Percentiles rank a stretch among this genome's conserved stretches.
phyloP scores from a whole-genome alignment of 257 asterid species.

The Phtheirospermum japonicum region DNA sequence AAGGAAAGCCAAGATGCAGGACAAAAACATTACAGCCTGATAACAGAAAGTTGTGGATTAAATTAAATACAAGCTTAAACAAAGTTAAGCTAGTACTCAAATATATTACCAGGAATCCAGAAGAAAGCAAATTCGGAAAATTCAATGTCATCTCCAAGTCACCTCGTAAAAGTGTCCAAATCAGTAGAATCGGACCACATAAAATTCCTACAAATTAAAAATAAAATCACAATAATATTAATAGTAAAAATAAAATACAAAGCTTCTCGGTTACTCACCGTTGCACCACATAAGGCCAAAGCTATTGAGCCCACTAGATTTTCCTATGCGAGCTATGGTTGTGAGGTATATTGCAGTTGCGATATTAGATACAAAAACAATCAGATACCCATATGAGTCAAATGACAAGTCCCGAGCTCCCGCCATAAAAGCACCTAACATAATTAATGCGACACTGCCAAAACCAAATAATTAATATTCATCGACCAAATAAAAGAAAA shows the following conservation, averaged over 20 bases:
- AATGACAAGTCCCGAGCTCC: slow-evolving; percentile 91
- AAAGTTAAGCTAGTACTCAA: slow-evolving; percentile 13
- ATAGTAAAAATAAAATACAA: background rate
- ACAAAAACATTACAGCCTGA: slow-evolving; percentile 69
- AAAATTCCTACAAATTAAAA: slow-evolving; percentile 53
- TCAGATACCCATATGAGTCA: slow-evolving; percentile 71
- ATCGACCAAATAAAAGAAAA: slow-evolving; percentile 20
- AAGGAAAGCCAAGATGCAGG: slow-evolving; percentile 86
- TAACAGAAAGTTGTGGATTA: background rate
- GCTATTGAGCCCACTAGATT: slow-evolving; percentile 87
- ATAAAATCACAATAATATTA: background rate
- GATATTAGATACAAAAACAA: slow-evolving; percentile 81
- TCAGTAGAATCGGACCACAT: slow-evolving; percentile 49
- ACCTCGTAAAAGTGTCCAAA: slow-evolving; percentile 79
- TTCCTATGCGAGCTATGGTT: slow-evolving; percentile 90
- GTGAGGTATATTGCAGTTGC: slow-evolving; percentile 90
- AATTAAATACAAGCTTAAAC: background rate
- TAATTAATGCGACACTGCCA: slow-evolving; percentile 79
- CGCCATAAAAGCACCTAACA: slow-evolving; percentile 89
- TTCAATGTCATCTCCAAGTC: slow-evolving; percentile 71
- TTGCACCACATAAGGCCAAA: slow-evolving; percentile 99
- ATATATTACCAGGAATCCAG: slow-evolving; percentile 79
- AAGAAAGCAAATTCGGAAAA: slow-evolving; percentile 63
- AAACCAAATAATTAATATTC: slow-evolving; percentile 18
- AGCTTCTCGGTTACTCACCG: slow-evolving; percentile 40